Base-by-base conservation (phyloP, 768 basidiomycete species). In the Tubosaeta brunneosetosa region DNA sequence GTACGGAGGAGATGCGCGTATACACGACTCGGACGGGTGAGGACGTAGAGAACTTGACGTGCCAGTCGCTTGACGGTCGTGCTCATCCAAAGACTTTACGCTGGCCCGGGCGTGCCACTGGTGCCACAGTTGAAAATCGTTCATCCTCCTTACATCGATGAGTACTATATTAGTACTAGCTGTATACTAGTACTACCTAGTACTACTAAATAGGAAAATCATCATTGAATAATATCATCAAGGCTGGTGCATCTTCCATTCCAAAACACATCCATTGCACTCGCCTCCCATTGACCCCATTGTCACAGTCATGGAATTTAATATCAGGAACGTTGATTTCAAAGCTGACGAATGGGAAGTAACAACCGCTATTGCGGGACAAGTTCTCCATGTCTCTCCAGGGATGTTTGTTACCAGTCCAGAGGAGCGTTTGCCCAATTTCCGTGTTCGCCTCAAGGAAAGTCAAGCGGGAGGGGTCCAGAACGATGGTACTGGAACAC, bases 301-400 rank as follows among this genome's bases (percentile, higher is more conserved):
- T 40, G 36, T 22, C 19, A 19, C 6, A 5, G 22, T 13, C 12
- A 77, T 77, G 77, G 75, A 76, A 37, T 61, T 78, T 46, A 56
- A 62, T 16, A 59, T 77, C 25, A 61, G 58, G 14, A 61, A 66
- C 25, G 52, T 78, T 6, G 53, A 64, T 16, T 67, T 60, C 52
- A 70, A 73, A 14, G 77, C 75, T 3, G 78, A 74, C 50, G 61
- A 75, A 41, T 86, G 78, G 74, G 77, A 79, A 32, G 73, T 88
- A 16, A 84, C 78, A 19, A 75, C 80, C 34, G 72, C 67, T 6
- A 73, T 91, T 43, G 80, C 81, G 1, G 50, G 3, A 4, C 63
- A 58, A 5, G 72, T 84, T 33, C 67, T 91, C 1, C 88, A 90
- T 56, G 45, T 48, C 41, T 62, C 56, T 31, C 66, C 69, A 1